These are phyloP conservation scores for Inga leiocalycina DNA, from an alignment of 306 rosid genomes.

Conservation along the genomic window DNA sequence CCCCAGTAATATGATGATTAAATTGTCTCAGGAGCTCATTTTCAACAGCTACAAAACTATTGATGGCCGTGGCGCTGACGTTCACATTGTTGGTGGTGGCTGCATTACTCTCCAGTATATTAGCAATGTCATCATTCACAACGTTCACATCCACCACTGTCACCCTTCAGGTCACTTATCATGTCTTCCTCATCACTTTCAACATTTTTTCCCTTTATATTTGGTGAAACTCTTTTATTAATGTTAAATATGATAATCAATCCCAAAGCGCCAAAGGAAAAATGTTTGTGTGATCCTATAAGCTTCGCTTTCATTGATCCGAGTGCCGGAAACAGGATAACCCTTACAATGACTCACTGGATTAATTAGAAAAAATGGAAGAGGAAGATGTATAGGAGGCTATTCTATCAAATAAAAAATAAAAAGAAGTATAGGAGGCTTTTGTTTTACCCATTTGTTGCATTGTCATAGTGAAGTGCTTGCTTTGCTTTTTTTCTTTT, in stretches of 20 bases:
- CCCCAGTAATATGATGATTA: constrained; percentile 85
- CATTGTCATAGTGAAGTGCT: background rate
- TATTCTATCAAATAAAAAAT: too few relatives aligned
- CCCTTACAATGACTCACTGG: background rate
- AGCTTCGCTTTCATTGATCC: too few relatives aligned
- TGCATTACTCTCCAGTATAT: constrained; percentile 91
- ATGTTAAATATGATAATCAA: background rate
- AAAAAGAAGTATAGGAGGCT: background rate
- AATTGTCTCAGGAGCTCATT: constrained; percentile 84
- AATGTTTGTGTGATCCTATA: too few relatives aligned
- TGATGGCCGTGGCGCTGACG: constrained; percentile 96
- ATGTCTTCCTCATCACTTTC: background rate
- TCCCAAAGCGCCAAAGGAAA: background rate
- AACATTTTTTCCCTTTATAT: background rate
- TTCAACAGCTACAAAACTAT: constrained; percentile 88
- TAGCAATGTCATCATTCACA: constrained; percentile 89
- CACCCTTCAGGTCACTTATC: constrained; percentile 63
- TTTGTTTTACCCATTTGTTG: background rate
- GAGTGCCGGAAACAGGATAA: background rate
- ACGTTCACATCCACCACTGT: constrained; percentile 91
- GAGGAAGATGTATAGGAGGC: background rate
- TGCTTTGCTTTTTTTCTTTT: background rate
- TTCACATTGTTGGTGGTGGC: constrained; percentile 94
- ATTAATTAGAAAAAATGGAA: background rate
- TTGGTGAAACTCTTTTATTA: background rate